Conservation (phyloP, 495 filamentous ascomycete genomes). For the Aspergillus funiculosus region DNA sequence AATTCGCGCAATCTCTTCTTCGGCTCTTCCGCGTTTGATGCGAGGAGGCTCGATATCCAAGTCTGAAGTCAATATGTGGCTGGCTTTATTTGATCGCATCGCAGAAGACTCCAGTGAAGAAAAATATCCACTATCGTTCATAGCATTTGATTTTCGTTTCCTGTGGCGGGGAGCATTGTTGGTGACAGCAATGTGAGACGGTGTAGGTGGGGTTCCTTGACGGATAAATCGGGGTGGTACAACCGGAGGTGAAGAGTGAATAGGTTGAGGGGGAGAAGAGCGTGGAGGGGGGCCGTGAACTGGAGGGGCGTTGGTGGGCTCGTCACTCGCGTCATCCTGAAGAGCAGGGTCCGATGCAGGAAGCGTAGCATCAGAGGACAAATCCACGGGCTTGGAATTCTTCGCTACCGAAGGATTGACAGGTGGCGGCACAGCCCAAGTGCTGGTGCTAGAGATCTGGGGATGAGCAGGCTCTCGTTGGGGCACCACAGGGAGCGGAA, state of each 20-base stretch:
- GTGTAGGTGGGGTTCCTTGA: slow-evolving; percentile 70
- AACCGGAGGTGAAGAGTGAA: slow-evolving; percentile 85
- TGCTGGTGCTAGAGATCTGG: slow-evolving; percentile 30
- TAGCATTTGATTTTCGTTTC: slow-evolving; percentile 67
- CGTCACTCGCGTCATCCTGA: slow-evolving; percentile 58
- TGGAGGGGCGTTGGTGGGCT: slow-evolving; percentile 30
- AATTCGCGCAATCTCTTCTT: slow-evolving; percentile 93
- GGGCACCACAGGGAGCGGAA: slow-evolving; percentile 36
- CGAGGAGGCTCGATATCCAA: slow-evolving; percentile 63
- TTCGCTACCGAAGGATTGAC: slow-evolving; percentile 22
- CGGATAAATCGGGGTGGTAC: slow-evolving; percentile 55
- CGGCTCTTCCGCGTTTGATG: slow-evolving; percentile 82
- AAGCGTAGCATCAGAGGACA: slow-evolving; percentile 94
- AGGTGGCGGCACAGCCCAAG: slow-evolving; percentile 38
- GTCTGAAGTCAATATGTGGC: slow-evolving; percentile 63
- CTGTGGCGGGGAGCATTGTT: slow-evolving; percentile 49
- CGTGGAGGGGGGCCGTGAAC: slow-evolving; percentile 38
- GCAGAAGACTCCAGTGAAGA: slow-evolving; percentile 95
- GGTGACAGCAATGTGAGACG: slow-evolving; percentile 47
- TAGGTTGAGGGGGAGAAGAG: slow-evolving; percentile 59
- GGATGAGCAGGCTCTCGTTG: slow-evolving; percentile 30
- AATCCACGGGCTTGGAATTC: slow-evolving; percentile 43
- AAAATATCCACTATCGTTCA: slow-evolving; percentile 96
- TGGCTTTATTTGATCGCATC: slow-evolving; percentile 59
- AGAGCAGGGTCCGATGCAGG: slow-evolving; percentile 72